phyloP scores from a whole-genome alignment of 2,329 filamentous ascomycete genomes.

The Alternaria alternata region DNA sequence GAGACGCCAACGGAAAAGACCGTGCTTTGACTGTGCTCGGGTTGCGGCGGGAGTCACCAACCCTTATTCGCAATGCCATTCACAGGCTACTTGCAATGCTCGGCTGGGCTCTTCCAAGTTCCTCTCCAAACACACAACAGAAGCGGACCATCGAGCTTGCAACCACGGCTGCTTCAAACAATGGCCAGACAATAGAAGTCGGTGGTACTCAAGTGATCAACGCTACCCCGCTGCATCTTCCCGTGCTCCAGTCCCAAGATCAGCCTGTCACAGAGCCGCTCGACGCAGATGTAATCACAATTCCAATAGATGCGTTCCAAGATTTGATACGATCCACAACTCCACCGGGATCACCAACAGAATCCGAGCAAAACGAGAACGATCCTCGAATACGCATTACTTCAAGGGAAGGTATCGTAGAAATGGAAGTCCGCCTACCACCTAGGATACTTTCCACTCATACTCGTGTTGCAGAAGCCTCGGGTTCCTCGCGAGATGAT shows the following conservation, averaged over 20 bases:
- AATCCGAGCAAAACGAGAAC: slow-evolving; percentile 38
- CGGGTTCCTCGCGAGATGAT: slow-evolving; percentile 15
- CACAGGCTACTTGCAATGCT: slow-evolving; percentile 33
- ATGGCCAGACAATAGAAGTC: slow-evolving; percentile 27
- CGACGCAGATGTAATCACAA: slow-evolving; percentile 12
- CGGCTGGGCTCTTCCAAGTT: slow-evolving; percentile 34
- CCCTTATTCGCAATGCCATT: slow-evolving; percentile 29
- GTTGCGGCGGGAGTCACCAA: slow-evolving; percentile 32
- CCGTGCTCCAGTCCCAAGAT: slow-evolving; percentile 19
- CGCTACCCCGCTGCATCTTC: slow-evolving; percentile 33
- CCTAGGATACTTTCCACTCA: slow-evolving; percentile 42
- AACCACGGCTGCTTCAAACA: slow-evolving; percentile 3
- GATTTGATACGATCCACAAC: slow-evolving; percentile 30
- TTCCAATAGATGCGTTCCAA: slow-evolving; percentile 19
- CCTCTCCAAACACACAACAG: slow-evolving; percentile 1
- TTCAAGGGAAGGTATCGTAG: slow-evolving; percentile 48
- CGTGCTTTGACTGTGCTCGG: slow-evolving; percentile 34
- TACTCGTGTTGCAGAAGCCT: slow-evolving; percentile 32
- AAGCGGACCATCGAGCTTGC: slow-evolving; percentile 1
- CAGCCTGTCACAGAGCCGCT: slow-evolving; percentile 5
- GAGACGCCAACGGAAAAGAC: slow-evolving; percentile 32
- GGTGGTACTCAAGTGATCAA: slow-evolving; percentile 32
- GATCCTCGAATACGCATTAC: slow-evolving; percentile 51
- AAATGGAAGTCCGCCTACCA: slow-evolving; percentile 51
- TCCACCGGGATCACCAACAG: slow-evolving; percentile 35